These are phyloP conservation scores for Aspergillus sp. DNA, from an alignment of 2,329 filamentous ascomycete species.

Conservation along the genomic window DNA sequence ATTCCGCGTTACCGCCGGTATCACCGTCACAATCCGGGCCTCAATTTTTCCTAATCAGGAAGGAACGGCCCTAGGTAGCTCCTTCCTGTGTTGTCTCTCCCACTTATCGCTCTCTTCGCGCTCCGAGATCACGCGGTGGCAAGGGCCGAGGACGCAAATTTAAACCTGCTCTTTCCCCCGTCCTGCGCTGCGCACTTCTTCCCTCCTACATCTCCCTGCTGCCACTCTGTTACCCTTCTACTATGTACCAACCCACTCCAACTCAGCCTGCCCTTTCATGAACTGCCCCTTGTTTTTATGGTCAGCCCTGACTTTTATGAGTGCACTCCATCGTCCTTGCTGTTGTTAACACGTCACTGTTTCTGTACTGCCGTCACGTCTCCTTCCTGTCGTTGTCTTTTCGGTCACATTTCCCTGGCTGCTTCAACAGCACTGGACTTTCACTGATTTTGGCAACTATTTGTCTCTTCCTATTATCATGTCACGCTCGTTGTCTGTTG, in stretches of 20 bases:
- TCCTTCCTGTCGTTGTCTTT: neutral
- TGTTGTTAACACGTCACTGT: neutral
- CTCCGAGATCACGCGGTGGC: neutral
- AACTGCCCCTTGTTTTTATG: neutral
- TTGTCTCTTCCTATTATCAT: neutral
- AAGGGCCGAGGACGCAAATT: neutral
- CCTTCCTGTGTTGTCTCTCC: neutral
- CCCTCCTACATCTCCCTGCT: neutral
- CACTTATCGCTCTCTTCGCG: neutral
- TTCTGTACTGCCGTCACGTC: neutral
- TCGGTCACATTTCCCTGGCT: neutral
- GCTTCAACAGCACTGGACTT: neutral
- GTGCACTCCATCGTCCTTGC: neutral
- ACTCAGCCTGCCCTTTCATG: neutral
- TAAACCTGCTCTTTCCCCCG: neutral
- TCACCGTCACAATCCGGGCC: neutral
- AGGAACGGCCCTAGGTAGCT: neutral
- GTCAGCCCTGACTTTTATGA: neutral
- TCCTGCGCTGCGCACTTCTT: neutral
- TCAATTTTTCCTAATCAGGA: constrained; percentile 4
- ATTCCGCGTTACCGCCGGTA: neutral
- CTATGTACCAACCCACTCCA: neutral
- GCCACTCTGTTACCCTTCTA: neutral
- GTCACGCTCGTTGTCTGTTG: neutral
- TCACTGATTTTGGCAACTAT: neutral